Evolutionary conservation across 2,329 filamentous ascomycete genomes (phyloP).

Genomic region (Paecilomyces variotii): DNA sequence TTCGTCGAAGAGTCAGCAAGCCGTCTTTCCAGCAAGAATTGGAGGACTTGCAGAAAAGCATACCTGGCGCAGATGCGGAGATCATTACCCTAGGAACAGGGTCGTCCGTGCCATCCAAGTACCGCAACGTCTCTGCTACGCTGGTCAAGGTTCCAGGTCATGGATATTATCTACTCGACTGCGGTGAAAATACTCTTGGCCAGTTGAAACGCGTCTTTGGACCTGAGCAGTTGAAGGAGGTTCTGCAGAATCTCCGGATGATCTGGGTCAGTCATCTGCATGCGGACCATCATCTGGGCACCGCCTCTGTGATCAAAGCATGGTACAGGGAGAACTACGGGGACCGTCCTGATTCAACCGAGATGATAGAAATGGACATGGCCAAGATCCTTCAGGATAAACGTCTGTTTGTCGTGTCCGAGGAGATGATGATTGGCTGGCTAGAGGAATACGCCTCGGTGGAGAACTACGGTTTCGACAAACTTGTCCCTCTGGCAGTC

Average conservation of each 20-base stretch:
- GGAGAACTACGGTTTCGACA: conserved; percentile 65
- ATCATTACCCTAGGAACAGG: conserved; percentile 85
- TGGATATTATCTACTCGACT: conserved; percentile 87
- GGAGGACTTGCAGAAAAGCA: conserved; percentile 48
- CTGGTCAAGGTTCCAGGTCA: conserved; percentile 73
- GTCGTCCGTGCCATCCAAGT: conserved; percentile 81
- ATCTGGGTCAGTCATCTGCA: conserved; percentile 95
- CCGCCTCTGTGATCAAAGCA: conserved; percentile 67
- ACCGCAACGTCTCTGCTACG: conserved; percentile 89
- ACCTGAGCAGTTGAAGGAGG: conserved; percentile 54
- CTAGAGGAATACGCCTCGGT: conserved; percentile 70
- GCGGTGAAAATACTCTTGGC: conserved; percentile 84
- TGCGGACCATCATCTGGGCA: conserved; percentile 91
- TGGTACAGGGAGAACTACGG: conserved; percentile 59
- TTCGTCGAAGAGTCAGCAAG: conserved; percentile 19
- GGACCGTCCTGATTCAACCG: conserved; percentile 27
- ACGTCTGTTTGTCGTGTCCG: conserved; percentile 59
- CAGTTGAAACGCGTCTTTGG: conserved; percentile 71
- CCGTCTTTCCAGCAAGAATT: conserved; percentile 23
- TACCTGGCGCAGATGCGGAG: conserved; percentile 69
- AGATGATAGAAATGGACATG: conserved; percentile 26
- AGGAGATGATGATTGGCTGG: conserved; percentile 64
- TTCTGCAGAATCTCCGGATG: conserved; percentile 68
- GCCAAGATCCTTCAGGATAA: conserved; percentile 32
- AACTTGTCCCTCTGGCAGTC: conserved; percentile 44